Evolutionary conservation across 1,284 basidiomycete genomes (phyloP), one percentile per base, ranked within the genome.

Genomic region (Blastosporella zonata): DNA sequence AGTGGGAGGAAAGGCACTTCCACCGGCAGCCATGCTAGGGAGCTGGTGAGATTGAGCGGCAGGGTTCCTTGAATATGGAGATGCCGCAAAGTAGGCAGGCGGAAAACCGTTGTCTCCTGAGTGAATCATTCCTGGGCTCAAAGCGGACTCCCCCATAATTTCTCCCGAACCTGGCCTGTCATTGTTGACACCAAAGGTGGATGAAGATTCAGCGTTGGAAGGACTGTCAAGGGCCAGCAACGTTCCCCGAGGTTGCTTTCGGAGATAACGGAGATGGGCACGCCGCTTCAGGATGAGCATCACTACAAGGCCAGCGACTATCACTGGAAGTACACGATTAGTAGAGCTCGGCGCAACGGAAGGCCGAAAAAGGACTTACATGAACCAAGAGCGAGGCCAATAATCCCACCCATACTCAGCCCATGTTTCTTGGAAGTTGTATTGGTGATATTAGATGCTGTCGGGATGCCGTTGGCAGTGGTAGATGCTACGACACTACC

Each of bases 351-450:
- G 13, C 10, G 23, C 6, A 31, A 18, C 34, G 7, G 17, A 42
- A 0, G 17, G 27, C 27, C 7, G 29, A 17, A 33, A 10, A 28
- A 35, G 20, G 17, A 50, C 59, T 23, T 50, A 63, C 64, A 27
- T 35, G 57, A 47, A n/a, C 60, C 63, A 28, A 66, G 45, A 10
- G 55, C 55, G 20, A 60, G 46, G n/a, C 64, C 64, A 10, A 62
- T 55, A 21, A 63, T 61, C 6, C 58, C 61, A 33, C 61, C 62
- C 20, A 56, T 58, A 10, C 61, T 50, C 18, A 63, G 22, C 22
- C 55, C 57, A 20, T 52, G 45, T 43, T 37, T 35, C 25, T 28
- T 20, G 34, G 25, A n/a, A n/a, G n/a, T 10, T 34, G 17, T n/a
- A 45, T 37, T 37, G 2, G 50, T 31, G 25, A 29, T 10, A 47